Evolutionary conservation across 208 protist genomes (phyloP).

Genomic region (Novymonas esmeraldas): DNA sequence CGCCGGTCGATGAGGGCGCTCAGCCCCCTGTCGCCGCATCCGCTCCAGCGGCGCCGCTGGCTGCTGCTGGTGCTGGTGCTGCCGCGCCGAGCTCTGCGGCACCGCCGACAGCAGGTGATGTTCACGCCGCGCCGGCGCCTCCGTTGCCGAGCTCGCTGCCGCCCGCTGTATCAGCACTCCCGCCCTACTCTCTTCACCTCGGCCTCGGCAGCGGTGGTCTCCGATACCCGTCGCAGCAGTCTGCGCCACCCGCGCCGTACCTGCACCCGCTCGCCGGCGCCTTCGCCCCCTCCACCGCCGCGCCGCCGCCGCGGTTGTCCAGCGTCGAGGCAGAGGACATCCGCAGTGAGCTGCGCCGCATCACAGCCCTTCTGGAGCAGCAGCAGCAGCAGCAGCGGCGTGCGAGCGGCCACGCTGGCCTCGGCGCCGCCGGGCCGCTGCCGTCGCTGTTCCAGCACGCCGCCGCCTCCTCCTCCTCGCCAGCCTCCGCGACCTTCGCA

Average conservation of each 20-base stretch:
- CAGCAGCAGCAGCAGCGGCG: constrained; percentile 27
- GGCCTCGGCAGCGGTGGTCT: constrained; percentile 10
- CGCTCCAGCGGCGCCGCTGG: neutral
- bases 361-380: constrained; percentile 25
- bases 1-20: neutral
- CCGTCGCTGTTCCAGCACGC: neutral
- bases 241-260: neutral
- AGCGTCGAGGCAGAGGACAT: constrained; percentile 21
- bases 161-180: neutral
- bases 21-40: neutral
- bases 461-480: neutral
- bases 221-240: neutral
- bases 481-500: no score
- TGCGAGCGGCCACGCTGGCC: neutral
- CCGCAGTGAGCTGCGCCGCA: constrained; percentile 30
- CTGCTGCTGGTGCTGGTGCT: neutral
- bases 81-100: neutral
- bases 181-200: constrained; percentile 17
- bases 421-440: neutral
- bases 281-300: no score
- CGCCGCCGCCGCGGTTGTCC: constrained; percentile 13
- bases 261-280: constrained; percentile 6
- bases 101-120: neutral
- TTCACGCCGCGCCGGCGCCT: constrained; percentile 1
- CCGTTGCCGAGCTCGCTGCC: neutral